Evolutionary conservation across 257 asterid species (phyloP), one percentile per base, ranked within the genome.

Genomic region (Apocynum venetum): DNA sequence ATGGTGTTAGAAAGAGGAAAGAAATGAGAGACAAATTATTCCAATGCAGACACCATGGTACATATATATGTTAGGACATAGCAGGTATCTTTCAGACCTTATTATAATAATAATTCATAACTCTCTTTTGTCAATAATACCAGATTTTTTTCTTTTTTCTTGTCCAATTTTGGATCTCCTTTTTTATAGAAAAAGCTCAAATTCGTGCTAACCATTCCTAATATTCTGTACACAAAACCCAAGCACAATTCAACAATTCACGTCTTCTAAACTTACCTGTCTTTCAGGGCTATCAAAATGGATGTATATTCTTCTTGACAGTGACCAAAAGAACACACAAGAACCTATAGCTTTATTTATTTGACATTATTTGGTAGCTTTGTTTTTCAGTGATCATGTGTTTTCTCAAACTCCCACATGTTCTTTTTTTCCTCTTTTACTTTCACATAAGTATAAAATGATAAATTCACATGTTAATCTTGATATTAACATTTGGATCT

Each of bases 141-240:
- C 25, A 6, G 47, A 53, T 77, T 59, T 17, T 17, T 15, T 53
- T 3, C 14, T 53, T 15, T 15, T 15, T 19, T 56, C 3, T 59
- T 69, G 40, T 78, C 64, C 65, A 35, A 35, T 57, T 59, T 25
- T 55, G 76, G 61, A 73, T 76, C 56, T 52, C 35, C 55, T 15
- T 3, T 43, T 47, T 17, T 60, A 43, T 40, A 53, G 40, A 49
- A 69, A 55, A 57, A 59, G 55, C 10, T 77, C 75, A 80, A 73
- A 75, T 84, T 89, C 90, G 91, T 89, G 96, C 92, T 61, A 72
- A 86, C 92, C 94, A 83, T 85, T 84, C 78, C 71, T 72, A 52
- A 79, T 76, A 80, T 84, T 86, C 76, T 77, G 63, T 47, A 1
- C 63, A 64, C 31, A 70, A 57, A 51, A 78, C 73, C 89, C 89